phyloP scores from a whole-genome alignment of 306 rosid species.

The Quercus ilex region DNA sequence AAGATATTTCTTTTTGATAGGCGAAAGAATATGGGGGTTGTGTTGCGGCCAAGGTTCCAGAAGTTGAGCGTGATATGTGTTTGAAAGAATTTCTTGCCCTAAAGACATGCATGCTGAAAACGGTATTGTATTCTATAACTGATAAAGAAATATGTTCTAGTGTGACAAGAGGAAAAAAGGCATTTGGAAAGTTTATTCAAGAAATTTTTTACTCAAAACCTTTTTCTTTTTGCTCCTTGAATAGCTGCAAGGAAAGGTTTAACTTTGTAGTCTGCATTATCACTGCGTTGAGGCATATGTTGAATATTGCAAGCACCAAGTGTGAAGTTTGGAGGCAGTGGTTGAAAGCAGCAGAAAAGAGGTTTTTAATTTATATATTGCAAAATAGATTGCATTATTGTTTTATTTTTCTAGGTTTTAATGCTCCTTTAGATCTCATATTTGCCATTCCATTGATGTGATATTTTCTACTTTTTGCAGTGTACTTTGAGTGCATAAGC shows the following conservation, averaged over 20 bases:
- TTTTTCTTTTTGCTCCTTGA: conserved; percentile 14
- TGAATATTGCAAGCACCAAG: conserved; percentile 3
- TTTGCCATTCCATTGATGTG: conserved; percentile 16
- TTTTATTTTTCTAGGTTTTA: neutral
- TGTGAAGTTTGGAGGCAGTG: conserved; percentile 20
- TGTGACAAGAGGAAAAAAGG: conserved; percentile 10
- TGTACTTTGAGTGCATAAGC: conserved; percentile 19
- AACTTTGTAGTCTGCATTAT: conserved; percentile 17
- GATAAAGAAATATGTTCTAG: neutral
- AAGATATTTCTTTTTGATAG: conserved; percentile 36
- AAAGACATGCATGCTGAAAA: conserved; percentile 81
- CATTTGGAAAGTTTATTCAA: conserved; percentile 2
- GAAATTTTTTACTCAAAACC: neutral
- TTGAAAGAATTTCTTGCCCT: conserved; percentile 77
- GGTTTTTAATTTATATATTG: conserved; percentile 20
- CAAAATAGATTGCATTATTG: conserved; percentile 6
- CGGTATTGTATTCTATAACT: conserved; percentile 42
- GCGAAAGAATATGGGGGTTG: conserved; percentile 87
- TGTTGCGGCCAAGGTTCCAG: conserved; percentile 89
- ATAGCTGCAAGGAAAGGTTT: conserved; percentile 71
- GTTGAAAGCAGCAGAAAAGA: conserved; percentile 23
- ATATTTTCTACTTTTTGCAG: conserved; percentile 23
- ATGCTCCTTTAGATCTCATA: conserved; percentile 16
- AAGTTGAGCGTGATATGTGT: conserved; percentile 83
- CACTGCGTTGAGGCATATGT: conserved; percentile 14